These are phyloP conservation scores for Blastobotrys muscicola DNA, from an alignment of 805 yeast genomes.

Conservation along the genomic window DNA sequence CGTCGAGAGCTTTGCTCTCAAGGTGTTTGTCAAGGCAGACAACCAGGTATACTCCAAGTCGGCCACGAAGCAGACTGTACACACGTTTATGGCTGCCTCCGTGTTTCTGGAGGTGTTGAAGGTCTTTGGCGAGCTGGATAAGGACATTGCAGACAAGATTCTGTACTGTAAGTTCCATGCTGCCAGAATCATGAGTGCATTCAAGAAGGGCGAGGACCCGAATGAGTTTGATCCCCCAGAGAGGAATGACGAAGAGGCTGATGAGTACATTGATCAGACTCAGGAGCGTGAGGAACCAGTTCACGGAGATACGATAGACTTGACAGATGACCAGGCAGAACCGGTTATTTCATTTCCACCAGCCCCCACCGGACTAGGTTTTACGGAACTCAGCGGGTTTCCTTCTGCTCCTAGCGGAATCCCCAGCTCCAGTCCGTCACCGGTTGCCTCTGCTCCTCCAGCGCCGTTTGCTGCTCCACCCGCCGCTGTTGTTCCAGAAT, in stretches of 20 bases:
- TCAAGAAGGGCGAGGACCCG: conserved; percentile 45
- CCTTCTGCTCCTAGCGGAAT: conserved; percentile 4
- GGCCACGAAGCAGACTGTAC: conserved; percentile 39
- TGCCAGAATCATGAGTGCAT: conserved; percentile 43
- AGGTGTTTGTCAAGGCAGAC: conserved; percentile 47
- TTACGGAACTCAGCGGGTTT: no score
- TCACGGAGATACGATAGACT: neutral
- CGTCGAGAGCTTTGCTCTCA: conserved; percentile 46
- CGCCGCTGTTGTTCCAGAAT: conserved; percentile 5
- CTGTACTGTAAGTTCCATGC: conserved; percentile 59
- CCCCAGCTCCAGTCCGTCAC: conserved; percentile 12
- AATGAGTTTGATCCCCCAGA: conserved; percentile 42
- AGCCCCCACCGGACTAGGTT: no score
- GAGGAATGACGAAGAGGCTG: conserved; percentile 19
- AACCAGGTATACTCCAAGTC: conserved; percentile 37
- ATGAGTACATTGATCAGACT: conserved; percentile 8
- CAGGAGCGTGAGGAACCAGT: conserved; percentile 4
- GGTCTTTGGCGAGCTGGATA: conserved; percentile 28
- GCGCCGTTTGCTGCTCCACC: conserved; percentile 9
- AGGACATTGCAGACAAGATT: conserved; percentile 35
- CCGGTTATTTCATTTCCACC: neutral
- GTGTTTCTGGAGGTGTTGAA: conserved; percentile 43
- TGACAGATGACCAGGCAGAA: neutral
- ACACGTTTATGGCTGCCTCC: conserved; percentile 43
- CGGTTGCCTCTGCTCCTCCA: conserved; percentile 5